Evolutionary conservation across 2,329 filamentous ascomycete species (phyloP), one percentile per base, ranked within the genome.

Genomic region (Cryphonectria parasitica): DNA sequence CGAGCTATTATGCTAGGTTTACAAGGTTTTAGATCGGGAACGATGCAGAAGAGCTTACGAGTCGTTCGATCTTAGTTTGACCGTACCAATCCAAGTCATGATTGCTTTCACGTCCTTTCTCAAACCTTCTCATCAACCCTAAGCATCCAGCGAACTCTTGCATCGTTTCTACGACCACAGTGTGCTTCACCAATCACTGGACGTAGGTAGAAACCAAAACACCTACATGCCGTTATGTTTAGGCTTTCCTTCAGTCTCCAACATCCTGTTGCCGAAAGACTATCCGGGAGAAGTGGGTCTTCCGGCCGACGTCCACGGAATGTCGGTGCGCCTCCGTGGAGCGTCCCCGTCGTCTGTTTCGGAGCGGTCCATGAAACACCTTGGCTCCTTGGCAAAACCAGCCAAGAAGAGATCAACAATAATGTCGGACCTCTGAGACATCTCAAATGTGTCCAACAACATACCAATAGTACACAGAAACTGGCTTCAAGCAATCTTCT

Each of bases 311-410:
- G 5, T 36, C 13, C 2, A 19, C 22, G 36, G 28, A 31, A 19
- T 49, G 39, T 69, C 63, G 60, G 64, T 69, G 62, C 67, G 52
- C 25, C 28, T 60, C 62, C 54, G 39, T 15, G 31, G 19, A 39
- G 5, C 39, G 41, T 31, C 19, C 68, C 39, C 31, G 62, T 52
- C 36, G 52, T 41, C 22, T 41, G 68, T 69, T 69, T 69, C 68
- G 63, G 36, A 36, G 39, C 10, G 17, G 45, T 34, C 49, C 25
- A 39, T 69, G 68, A 69, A 69, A 69, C 68, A 60, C n/a, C 62
- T 69, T 69, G 67, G 67, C 67, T 63, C 6, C 67, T 69, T 69
- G 68, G 68, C 68, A 52, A n/a, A 58, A n/a, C 41, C 52, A 39
- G 58, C 34, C 58, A 61, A 61, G 58, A 8, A 39, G 15, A n/a